Conservation (phyloP, 345 rosid species). For the Eutrema yunnanense region DNA sequence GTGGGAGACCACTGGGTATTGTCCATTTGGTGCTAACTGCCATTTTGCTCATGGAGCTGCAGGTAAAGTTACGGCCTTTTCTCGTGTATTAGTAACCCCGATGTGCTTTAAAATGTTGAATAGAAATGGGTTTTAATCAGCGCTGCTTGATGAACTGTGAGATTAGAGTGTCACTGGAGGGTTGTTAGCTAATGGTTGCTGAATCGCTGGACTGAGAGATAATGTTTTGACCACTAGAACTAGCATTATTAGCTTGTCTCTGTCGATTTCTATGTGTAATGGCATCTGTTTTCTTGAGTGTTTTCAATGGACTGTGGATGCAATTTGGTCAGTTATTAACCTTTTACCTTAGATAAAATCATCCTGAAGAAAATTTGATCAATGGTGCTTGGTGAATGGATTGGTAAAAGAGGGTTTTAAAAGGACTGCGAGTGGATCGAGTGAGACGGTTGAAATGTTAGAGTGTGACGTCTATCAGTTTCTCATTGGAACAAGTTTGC, state of each 20-base stretch:
- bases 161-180: neutral
- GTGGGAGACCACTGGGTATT: slow-evolving; percentile 78
- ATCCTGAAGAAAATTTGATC: neutral
- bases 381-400: neutral
- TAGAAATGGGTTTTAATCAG: neutral
- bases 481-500: neutral
- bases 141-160: slow-evolving; percentile 1
- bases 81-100: neutral
- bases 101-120: neutral
- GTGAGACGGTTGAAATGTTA: neutral
- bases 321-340: neutral
- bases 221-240: neutral
- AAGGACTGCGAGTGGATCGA: neutral
- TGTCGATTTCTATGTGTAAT: neutral
- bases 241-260: neutral
- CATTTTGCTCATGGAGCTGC: slow-evolving; percentile 85
- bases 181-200: neutral
- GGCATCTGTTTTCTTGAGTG: neutral
- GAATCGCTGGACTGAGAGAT: neutral
- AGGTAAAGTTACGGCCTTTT: slow-evolving; percentile 37
- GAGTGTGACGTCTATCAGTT: neutral
- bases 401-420: neutral
- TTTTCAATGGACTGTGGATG: neutral
- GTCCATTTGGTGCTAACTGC: slow-evolving; percentile 80
- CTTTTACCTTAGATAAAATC: neutral